A percentile compares a stretch with the other conserved stretches of the same genome.
These are phyloP conservation scores for Trichoderma sp. DNA, from an alignment of 2,329 filamentous ascomycete species.

Conservation along the genomic window DNA sequence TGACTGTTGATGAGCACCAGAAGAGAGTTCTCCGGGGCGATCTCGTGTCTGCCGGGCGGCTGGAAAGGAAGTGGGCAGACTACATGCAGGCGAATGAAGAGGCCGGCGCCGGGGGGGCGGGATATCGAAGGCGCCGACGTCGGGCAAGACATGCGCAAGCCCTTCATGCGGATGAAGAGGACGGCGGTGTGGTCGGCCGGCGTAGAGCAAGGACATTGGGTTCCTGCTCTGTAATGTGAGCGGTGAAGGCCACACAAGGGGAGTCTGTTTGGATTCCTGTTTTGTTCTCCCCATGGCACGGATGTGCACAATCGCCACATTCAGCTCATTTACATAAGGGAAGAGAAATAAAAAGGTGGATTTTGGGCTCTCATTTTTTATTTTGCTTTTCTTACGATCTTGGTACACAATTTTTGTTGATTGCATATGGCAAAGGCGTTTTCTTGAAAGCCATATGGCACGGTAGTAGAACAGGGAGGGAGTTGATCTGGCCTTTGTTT, in stretches of 20 bases:
- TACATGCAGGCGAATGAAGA: constrained; percentile 94
- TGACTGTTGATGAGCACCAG: constrained; percentile 90
- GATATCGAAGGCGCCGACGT: constrained; percentile 69
- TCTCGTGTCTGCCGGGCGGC: constrained; percentile 68
- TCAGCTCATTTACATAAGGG: background rate
- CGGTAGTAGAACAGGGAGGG: constrained; percentile 8
- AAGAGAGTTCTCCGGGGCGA: constrained; percentile 81
- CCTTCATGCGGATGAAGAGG: constrained; percentile 79
- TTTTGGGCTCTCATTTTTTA: background rate
- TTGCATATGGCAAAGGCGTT: constrained; percentile 8
- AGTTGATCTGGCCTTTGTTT: background rate
- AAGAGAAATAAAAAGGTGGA: background rate
- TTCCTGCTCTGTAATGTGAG: constrained; percentile 66
- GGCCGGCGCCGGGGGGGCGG: constrained; percentile 67
- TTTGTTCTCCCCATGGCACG: background rate
- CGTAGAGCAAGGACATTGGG: constrained; percentile 65
- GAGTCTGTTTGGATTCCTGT: background rate
- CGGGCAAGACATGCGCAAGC: constrained; percentile 80
- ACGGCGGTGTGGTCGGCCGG: constrained; percentile 59
- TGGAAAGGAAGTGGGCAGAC: constrained; percentile 89
- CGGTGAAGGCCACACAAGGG: background rate
- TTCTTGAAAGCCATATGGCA: constrained; percentile 2
- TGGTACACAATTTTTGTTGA: background rate
- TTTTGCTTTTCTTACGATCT: background rate
- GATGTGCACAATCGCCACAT: background rate